Evolutionary conservation across 495 filamentous ascomycete genomes (phyloP).

Genomic region (Terfezia claveryi): DNA sequence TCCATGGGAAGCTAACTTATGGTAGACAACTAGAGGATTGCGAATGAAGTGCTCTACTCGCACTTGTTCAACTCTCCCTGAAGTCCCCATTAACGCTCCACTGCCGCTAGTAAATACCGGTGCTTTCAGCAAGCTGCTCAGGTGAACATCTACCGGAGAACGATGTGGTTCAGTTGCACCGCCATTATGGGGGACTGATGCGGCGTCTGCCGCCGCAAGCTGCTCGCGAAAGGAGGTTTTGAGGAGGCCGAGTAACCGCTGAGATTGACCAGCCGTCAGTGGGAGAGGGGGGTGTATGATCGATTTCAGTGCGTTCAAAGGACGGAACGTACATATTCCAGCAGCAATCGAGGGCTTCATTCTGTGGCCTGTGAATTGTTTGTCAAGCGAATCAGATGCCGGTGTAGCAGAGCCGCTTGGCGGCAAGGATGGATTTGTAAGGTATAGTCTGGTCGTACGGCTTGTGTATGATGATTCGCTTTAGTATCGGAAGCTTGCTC

Average conservation of each 20-base stretch:
- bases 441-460: no score
- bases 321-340: not conserved
- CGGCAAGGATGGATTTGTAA: no score
- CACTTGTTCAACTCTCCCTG: not conserved
- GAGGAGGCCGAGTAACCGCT: conserved; percentile 1
- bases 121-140: not conserved
- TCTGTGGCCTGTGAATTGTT: no score
- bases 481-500: no score
- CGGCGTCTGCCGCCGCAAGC: not conserved
- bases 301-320: not conserved
- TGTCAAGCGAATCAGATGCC: no score
- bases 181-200: not conserved
- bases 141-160: not conserved
- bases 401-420: no score
- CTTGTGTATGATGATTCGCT: no score
- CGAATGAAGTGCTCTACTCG: not conserved
- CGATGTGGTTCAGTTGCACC: not conserved
- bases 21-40: not conserved
- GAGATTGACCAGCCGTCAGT: not conserved
- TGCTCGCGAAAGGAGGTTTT: conserved; percentile 1
- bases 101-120: not conserved
- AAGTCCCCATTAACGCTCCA: not conserved
- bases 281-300: conserved; percentile 1
- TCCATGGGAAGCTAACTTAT: not conserved
- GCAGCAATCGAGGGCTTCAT: no score